Conservation (phyloP, 768 basidiomycete genomes). For the Termitomyces sp. region DNA sequence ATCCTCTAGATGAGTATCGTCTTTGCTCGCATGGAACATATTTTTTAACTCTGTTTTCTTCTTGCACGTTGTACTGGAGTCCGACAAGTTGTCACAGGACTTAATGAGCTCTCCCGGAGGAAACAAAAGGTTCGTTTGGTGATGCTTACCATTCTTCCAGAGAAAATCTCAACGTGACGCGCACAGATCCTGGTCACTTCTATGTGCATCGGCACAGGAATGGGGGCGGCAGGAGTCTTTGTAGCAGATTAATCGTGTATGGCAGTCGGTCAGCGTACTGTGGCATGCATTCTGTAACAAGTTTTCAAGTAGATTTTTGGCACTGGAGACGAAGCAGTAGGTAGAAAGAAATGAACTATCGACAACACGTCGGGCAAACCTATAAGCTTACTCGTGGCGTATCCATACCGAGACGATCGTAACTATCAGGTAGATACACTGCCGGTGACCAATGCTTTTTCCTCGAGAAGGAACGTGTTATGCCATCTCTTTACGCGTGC, state of each 20-base stretch:
- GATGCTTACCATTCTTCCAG: constrained; percentile 1
- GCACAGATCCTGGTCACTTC: constrained; percentile 72
- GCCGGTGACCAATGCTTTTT: no score
- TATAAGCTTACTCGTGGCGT: neutral
- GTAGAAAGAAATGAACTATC: no score
- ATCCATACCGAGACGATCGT: neutral
- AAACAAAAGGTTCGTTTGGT: constrained; percentile 51
- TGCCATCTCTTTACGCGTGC: no score
- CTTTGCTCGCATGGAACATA: neutral
- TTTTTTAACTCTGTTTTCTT: neutral
- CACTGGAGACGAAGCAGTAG: neutral
- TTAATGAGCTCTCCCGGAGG: constrained; percentile 67
- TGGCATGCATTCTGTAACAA: no score
- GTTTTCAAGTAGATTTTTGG: neutral
- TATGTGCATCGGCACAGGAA: constrained; percentile 90
- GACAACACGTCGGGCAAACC: no score
- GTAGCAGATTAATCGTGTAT: constrained; percentile 39
- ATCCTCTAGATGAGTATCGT: constrained; percentile 67
- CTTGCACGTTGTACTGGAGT: constrained; percentile 73
- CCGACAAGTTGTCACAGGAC: constrained; percentile 79
- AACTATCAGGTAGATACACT: no score
- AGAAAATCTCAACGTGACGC: neutral
- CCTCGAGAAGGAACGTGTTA: no score
- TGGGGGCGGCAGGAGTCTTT: constrained; percentile 84
- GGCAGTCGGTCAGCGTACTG: no score